These are phyloP conservation scores for Aurinia saxatilis DNA, from an alignment of 345 rosid species.

Conservation along the genomic window DNA sequence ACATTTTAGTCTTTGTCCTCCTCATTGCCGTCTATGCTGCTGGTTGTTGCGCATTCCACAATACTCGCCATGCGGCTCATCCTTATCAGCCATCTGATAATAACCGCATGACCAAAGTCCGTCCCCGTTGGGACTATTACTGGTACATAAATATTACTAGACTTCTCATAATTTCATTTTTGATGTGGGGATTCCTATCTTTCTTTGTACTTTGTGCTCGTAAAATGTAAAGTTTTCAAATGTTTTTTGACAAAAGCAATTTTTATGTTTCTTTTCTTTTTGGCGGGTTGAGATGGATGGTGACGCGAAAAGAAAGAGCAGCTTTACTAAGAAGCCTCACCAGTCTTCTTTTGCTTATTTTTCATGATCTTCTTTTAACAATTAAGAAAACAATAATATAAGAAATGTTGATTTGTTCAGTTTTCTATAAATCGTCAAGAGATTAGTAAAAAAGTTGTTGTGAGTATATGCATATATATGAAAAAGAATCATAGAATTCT, in stretches of 20 bases:
- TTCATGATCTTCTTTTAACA: neutral
- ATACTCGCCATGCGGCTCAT: conserved; percentile 58
- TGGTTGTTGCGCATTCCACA: conserved; percentile 85
- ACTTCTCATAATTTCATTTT: neutral
- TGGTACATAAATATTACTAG: conserved; percentile 34
- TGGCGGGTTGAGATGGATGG: conserved; percentile 90
- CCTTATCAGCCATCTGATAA: conserved; percentile 54
- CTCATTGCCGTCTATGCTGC: conserved; percentile 64
- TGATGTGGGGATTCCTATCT: no score
- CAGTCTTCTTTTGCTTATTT: neutral
- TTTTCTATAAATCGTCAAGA: neutral
- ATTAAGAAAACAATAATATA: neutral
- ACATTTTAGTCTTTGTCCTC: conserved; percentile 55
- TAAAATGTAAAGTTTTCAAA: no score
- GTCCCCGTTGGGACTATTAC: conserved; percentile 75
- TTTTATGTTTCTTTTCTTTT: neutral
- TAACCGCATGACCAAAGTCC: conserved; percentile 67
- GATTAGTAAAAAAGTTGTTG: neutral
- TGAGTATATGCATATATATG: neutral
- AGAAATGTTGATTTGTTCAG: neutral
- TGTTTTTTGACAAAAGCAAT: neutral
- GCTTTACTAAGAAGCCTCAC: conserved; percentile 44
- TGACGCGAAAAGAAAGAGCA: conserved; percentile 56
- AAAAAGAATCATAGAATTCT: no score
- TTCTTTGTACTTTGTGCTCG: no score